Percentiles rank a stretch among this genome's conserved stretches.
phyloP scores from a whole-genome alignment of 2,329 filamentous ascomycete genomes.

The Penicillium nordicum region DNA sequence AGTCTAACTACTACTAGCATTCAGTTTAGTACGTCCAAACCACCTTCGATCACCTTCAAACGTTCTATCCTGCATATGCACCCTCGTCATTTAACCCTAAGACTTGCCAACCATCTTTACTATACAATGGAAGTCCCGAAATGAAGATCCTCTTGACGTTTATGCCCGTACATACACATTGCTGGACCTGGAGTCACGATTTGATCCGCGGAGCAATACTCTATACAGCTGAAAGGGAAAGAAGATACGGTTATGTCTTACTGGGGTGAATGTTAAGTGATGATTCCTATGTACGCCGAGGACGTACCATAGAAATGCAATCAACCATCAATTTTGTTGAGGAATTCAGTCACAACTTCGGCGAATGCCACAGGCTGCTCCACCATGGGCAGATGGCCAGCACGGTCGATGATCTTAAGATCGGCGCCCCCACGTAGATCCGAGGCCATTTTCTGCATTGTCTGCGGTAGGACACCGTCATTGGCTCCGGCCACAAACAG shows the following conservation, averaged over 20 bases:
- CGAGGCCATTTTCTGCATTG: conserved; percentile 71
- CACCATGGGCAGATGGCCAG: conserved; percentile 82
- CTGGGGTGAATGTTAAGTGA: neutral
- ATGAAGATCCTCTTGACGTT: neutral
- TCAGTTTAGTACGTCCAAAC: neutral
- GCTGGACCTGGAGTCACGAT: neutral
- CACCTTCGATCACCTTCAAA: neutral
- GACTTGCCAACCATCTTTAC: neutral
- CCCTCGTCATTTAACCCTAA: neutral
- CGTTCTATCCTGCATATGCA: neutral
- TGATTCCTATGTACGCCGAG: too few species aligned
- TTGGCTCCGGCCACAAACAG: conserved; percentile 69
- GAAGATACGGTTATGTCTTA: neutral
- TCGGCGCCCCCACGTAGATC: conserved; percentile 56
- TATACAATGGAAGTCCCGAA: neutral
- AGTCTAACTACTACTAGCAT: too few species aligned
- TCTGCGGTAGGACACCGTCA: conserved; percentile 72
- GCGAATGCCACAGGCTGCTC: conserved; percentile 70
- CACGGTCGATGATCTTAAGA: conserved; percentile 63
- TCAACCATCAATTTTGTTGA: conserved; percentile 36
- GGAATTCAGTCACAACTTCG: conserved; percentile 57
- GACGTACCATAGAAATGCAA: conserved; percentile 6
- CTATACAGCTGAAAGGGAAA: too few species aligned
- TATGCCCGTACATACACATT: neutral
- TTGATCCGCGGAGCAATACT: neutral